Evolutionary conservation across 257 asterid genomes (phyloP).

Genomic region (Fraxinus excelsior): DNA sequence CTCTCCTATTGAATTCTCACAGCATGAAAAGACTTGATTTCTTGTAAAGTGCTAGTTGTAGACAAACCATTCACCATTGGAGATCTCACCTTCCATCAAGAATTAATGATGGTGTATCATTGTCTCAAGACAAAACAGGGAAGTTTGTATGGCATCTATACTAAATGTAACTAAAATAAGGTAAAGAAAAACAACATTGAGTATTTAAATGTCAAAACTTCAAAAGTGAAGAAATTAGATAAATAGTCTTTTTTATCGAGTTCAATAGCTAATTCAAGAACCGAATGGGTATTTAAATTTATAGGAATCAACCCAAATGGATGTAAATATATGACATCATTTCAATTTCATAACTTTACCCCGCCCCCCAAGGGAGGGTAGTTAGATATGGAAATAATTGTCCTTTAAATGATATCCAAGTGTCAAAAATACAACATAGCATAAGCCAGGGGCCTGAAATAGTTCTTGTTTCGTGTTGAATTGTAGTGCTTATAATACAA

Average conservation of each 20-base stretch:
- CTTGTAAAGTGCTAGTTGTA: neutral
- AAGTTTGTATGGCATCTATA: neutral
- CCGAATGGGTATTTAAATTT: neutral
- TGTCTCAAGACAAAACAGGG: neutral
- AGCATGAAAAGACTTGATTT: neutral
- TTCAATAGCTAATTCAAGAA: neutral
- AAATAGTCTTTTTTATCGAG: too few species aligned
- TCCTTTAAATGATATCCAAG: neutral
- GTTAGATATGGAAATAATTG: neutral
- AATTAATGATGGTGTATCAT: neutral
- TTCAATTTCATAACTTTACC: neutral
- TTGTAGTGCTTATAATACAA: neutral
- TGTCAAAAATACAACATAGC: neutral
- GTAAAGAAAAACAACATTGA: neutral
- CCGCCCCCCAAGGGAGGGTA: neutral
- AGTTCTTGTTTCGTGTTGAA: neutral
- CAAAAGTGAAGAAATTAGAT: neutral
- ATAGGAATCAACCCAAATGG: neutral
- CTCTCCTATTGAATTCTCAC: neutral
- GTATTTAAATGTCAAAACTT: neutral
- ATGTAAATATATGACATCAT: neutral
- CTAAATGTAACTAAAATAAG: neutral
- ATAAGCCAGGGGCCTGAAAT: neutral
- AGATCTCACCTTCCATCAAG: neutral
- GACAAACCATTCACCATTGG: neutral